These are phyloP conservation scores for Musa beccarii DNA, from an alignment of 176 grass and related monocot species.

Conservation along the genomic window DNA sequence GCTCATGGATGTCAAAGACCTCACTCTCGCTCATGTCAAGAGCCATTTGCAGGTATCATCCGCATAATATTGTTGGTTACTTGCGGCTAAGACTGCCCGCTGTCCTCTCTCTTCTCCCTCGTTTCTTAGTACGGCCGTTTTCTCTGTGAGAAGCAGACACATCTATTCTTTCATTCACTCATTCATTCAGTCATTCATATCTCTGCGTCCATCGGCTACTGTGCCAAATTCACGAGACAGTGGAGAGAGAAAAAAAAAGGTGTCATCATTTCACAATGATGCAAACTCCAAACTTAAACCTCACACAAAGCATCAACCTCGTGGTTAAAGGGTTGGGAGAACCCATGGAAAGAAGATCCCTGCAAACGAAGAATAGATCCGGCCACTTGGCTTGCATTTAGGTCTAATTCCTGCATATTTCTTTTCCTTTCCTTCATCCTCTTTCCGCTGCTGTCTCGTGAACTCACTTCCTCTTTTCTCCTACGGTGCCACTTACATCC, in stretches of 20 bases:
- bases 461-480: neutral
- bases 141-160: slow-evolving; percentile 1
- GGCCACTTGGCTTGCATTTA: neutral
- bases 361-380: neutral
- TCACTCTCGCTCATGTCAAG: slow-evolving; percentile 47
- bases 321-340: neutral
- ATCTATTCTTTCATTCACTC: slow-evolving; percentile 10
- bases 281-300: slow-evolving; percentile 1
- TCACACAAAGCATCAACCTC: slow-evolving; percentile 19
- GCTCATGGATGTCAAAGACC: slow-evolving; percentile 51
- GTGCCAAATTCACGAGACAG: slow-evolving; percentile 30
- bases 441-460: neutral
- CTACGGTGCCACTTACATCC: neutral
- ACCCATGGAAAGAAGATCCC: neutral
- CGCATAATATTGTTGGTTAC: neutral
- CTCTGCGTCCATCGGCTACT: slow-evolving; percentile 33
- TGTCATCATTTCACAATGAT: slow-evolving; percentile 62
- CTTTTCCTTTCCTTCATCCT: neutral
- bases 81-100: neutral
- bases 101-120: neutral
- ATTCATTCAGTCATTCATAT: slow-evolving; percentile 14
- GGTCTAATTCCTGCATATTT: neutral
- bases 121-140: neutral
- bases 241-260: slow-evolving; percentile 33
- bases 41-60: slow-evolving; percentile 39